Conservation (phyloP, 192 early-diverging fungal genomes). For the Gonapodya sp. region DNA sequence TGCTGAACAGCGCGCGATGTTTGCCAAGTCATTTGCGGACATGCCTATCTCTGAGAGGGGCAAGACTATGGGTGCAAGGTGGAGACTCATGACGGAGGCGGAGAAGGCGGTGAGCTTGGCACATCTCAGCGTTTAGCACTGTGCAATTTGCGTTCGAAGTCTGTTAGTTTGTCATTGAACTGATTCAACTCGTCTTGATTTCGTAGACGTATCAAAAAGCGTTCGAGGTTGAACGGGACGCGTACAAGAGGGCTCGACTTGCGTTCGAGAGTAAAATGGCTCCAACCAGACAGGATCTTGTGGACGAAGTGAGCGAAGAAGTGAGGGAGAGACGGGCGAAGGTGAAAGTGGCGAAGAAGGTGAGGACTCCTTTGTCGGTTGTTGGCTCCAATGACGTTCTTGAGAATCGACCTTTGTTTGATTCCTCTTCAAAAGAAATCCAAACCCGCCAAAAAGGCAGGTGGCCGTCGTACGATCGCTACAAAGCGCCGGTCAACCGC, state of each 20-base stretch:
- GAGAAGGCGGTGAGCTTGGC: background rate
- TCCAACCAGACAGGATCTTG: background rate
- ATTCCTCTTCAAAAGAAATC: background rate
- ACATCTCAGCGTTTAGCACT: too few relatives aligned
- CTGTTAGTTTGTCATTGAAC: background rate
- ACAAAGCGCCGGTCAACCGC: background rate
- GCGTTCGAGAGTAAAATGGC: background rate
- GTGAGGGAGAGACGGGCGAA: background rate
- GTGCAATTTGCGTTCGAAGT: too few relatives aligned
- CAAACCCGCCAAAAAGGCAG: background rate
- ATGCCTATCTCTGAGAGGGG: background rate
- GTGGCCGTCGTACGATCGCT: background rate
- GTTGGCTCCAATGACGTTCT: too few relatives aligned
- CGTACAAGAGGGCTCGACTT: background rate
- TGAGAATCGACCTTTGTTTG: background rate
- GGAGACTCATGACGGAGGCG: background rate
- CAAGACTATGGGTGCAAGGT: background rate
- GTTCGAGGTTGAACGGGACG: background rate
- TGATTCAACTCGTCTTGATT: background rate
- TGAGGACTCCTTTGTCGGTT: background rate
- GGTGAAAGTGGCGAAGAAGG: background rate
- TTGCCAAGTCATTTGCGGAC: background rate
- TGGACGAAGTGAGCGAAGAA: background rate
- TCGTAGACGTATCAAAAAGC: background rate
- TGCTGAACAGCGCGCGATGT: background rate